These are phyloP conservation scores for Dictyostelium intermedium DNA, from an alignment of 78 protist species.

Conservation along the genomic window DNA sequence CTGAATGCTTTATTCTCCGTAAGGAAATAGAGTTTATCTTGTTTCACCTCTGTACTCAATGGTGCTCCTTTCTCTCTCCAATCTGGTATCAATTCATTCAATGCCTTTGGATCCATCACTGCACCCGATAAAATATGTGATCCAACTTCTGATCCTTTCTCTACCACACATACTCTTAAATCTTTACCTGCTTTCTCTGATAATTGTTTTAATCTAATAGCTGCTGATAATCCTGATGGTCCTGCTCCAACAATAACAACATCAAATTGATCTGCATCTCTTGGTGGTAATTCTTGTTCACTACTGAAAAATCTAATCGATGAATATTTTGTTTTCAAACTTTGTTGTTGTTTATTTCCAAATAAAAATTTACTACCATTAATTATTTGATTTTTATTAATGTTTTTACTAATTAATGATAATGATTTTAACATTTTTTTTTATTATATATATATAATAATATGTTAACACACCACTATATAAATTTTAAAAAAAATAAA, in stretches of 20 bases:
- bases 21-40: constrained; percentile 86
- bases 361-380: not conserved
- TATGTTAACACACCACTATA: too few relatives aligned
- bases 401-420: not conserved
- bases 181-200: constrained; percentile 43
- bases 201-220: constrained; percentile 96
- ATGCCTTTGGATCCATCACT: constrained; percentile 95
- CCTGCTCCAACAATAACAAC: constrained; percentile 99
- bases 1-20: constrained; percentile 36
- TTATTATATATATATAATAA: too few relatives aligned
- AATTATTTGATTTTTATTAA: not conserved
- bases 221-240: constrained; percentile 99
- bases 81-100: constrained; percentile 96
- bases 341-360: not conserved
- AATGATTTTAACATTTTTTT: not conserved
- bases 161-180: constrained; percentile 91
- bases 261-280: constrained; percentile 81
- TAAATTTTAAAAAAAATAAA: too few relatives aligned
- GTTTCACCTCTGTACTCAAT: constrained; percentile 85
- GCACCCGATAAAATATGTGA: constrained; percentile 97
- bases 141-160: constrained; percentile 95
- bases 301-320: constrained; percentile 8
- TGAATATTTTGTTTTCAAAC: not conserved
- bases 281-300: constrained; percentile 31
- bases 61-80: constrained; percentile 96